Evolutionary conservation across 768 basidiomycete genomes (phyloP).

Genomic region (Russula emetica): DNA sequence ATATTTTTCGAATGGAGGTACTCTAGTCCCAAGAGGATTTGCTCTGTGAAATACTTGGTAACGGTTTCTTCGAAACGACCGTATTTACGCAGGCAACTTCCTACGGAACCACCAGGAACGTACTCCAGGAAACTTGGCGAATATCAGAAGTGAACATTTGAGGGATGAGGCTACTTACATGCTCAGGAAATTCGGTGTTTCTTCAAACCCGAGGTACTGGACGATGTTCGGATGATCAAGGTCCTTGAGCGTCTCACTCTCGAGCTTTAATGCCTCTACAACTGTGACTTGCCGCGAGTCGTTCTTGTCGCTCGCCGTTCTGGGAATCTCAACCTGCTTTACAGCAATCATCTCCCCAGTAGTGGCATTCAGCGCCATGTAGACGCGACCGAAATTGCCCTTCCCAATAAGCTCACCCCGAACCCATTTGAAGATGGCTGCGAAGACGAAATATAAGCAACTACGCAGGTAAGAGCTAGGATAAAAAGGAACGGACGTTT

Average conservation of each 20-base stretch:
- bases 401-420: constrained; percentile 96
- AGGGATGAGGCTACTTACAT: constrained; percentile 56
- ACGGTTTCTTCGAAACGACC: constrained; percentile 91
- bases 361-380: constrained; percentile 91
- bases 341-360: constrained; percentile 99
- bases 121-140: constrained; percentile 88
- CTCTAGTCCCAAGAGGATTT: constrained; percentile 87
- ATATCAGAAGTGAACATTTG: constrained; percentile 3
- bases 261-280: constrained; percentile 88
- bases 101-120: constrained; percentile 95
- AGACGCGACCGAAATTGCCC: constrained; percentile 95
- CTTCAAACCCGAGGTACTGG: constrained; percentile 93
- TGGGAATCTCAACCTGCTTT: constrained; percentile 96
- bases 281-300: constrained; percentile 80
- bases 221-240: constrained; percentile 97
- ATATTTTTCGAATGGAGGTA: constrained; percentile 92
- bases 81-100: constrained; percentile 83
- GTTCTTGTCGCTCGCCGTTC: constrained; percentile 84
- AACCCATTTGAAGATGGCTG: constrained; percentile 96
- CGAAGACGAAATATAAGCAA: constrained; percentile 15
- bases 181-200: constrained; percentile 82
- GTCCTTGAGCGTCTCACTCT: constrained; percentile 95
- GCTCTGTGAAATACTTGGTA: constrained; percentile 85
- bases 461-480: constrained; percentile 2
- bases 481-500: constrained; percentile 51